phyloP scores from a whole-genome alignment of 108 stramenopile genomes.

The Cyclostephanos tholiformis region DNA sequence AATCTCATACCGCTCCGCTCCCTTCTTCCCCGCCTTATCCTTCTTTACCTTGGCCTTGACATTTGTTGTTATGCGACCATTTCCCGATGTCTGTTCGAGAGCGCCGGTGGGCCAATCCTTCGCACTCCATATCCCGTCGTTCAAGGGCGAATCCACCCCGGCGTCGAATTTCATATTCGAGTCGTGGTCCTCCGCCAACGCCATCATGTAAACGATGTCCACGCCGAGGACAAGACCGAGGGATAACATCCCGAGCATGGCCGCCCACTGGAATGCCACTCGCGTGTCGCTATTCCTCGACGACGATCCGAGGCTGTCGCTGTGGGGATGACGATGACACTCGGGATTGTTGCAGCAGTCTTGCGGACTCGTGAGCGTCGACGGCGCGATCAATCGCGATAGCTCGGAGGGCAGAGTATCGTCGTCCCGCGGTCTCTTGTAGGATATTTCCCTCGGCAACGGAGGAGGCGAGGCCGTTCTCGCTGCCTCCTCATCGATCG shows the following conservation, averaged over 20 bases:
- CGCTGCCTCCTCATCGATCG: constrained; percentile 19
- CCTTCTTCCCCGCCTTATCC: constrained; percentile 15
- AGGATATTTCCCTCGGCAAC: constrained; percentile 37
- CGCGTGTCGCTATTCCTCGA: not conserved
- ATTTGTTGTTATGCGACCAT: not conserved
- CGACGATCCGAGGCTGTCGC: constrained; percentile 1
- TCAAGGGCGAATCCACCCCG: not conserved
- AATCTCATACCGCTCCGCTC: not conserved
- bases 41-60: constrained; percentile 9
- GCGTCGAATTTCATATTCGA: not conserved
- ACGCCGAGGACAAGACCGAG: constrained; percentile 12
- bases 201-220: constrained; percentile 14
- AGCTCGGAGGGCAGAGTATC: constrained; percentile 25
- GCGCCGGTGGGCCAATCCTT: not conserved
- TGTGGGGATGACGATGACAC: not conserved
- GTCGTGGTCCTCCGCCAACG: not conserved
- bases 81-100: not conserved
- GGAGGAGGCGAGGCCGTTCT: constrained; percentile 21
- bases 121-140: too few species aligned
- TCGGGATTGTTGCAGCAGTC: constrained; percentile 8
- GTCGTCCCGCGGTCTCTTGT: constrained; percentile 17
- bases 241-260: constrained; percentile 20
- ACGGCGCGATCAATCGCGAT: constrained; percentile 21
- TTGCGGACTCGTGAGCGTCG: constrained; percentile 11
- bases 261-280: constrained; percentile 35